A percentile compares a stretch with the other conserved stretches of the same genome.
phyloP scores from a whole-genome alignment of 495 filamentous ascomycete species.

The Aspergillus baeticus region DNA sequence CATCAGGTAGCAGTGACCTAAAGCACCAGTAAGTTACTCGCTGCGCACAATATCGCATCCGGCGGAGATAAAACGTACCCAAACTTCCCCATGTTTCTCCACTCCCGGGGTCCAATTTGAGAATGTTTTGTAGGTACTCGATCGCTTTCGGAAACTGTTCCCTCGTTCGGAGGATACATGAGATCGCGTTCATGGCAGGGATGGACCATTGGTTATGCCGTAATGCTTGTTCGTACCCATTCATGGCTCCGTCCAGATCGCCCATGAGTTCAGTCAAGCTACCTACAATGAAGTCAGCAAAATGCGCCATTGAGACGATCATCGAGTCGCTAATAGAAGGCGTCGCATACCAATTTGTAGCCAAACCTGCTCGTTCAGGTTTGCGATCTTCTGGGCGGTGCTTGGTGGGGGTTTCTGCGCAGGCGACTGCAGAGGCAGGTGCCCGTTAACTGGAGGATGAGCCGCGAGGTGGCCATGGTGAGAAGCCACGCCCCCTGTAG shows the following conservation, averaged over 20 bases:
- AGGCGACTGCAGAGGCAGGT: constrained; percentile 52
- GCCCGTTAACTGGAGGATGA: constrained; percentile 52
- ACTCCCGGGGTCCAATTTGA: constrained; percentile 85
- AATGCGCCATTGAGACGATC: neutral
- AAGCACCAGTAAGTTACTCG: constrained; percentile 2
- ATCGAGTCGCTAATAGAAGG: neutral
- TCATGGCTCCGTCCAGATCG: constrained; percentile 82
- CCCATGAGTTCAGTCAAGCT: constrained; percentile 84
- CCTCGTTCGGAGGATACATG: constrained; percentile 82
- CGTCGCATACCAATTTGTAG: constrained; percentile 78
- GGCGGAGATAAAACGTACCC: constrained; percentile 50
- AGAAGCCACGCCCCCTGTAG: constrained; percentile 47
- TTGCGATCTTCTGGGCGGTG: constrained; percentile 58
- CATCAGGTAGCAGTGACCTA: constrained; percentile 96
- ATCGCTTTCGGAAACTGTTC: constrained; percentile 94
- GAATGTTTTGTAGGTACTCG: constrained; percentile 86
- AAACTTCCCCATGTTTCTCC: constrained; percentile 97
- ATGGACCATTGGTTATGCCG: constrained; percentile 87
- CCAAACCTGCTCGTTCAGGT: constrained; percentile 87
- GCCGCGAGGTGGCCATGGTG: constrained; percentile 49
- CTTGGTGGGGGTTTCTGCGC: constrained; percentile 51
- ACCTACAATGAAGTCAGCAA: constrained; percentile 49
- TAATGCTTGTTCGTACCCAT: constrained; percentile 85
- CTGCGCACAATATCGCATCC: neutral
- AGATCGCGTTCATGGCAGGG: constrained; percentile 91